Conservation (phyloP, 2,329 filamentous ascomycete genomes). For the Thyridium curvatum region DNA sequence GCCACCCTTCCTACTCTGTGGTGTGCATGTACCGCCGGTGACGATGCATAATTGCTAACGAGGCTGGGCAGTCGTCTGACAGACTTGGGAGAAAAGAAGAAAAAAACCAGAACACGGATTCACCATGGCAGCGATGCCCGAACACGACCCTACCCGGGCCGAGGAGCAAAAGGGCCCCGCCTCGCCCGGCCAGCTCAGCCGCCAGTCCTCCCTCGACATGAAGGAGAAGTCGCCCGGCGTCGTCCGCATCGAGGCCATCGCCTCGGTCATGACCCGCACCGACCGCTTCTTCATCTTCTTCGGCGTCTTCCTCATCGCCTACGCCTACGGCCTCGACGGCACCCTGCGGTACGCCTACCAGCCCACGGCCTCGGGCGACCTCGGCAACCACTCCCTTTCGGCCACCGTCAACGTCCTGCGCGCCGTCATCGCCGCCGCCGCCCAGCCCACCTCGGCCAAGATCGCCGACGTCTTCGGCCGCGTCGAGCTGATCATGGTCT, state of each 20-base stretch:
- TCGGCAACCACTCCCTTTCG: slow-evolving; percentile 45
- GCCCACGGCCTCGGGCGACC: slow-evolving; percentile 45
- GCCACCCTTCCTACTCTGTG: too few relatives aligned
- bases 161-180: too few relatives aligned
- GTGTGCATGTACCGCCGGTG: too few relatives aligned
- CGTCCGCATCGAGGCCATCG: slow-evolving; percentile 50
- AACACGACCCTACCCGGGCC: too few relatives aligned
- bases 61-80: too few relatives aligned
- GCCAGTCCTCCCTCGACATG: too few relatives aligned
- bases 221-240: slow-evolving; percentile 43
- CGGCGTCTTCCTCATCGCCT: slow-evolving; percentile 56
- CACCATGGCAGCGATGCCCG: too few relatives aligned
- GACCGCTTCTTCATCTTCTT: slow-evolving; percentile 54
- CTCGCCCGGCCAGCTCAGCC: too few relatives aligned
- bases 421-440: slow-evolving; percentile 52
- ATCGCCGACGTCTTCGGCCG: slow-evolving; percentile 60
- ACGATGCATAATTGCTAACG: too few relatives aligned
- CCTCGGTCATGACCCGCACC: slow-evolving; percentile 39
- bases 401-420: slow-evolving; percentile 52
- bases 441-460: slow-evolving; percentile 50
- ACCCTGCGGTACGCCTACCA: slow-evolving; percentile 50
- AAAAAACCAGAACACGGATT: too few relatives aligned
- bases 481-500: slow-evolving; percentile 49
- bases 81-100: too few relatives aligned
- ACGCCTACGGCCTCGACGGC: slow-evolving; percentile 57